Base-by-base conservation (phyloP, 176 grass and related monocot genomes). In the Triticum dicoccoides region DNA sequence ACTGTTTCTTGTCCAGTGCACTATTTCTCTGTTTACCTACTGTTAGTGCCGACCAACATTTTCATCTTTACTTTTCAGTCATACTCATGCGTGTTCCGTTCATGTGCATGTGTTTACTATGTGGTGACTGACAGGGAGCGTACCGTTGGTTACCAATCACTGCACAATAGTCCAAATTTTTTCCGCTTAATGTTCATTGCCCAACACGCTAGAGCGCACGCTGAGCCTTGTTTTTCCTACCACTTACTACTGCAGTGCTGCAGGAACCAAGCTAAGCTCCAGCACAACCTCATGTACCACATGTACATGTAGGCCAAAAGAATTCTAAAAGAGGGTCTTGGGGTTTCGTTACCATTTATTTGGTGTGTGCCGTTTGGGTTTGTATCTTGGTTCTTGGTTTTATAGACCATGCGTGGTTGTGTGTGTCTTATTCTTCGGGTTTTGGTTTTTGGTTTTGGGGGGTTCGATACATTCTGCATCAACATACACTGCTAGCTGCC, bases 231-330 rank as follows among this genome's bases (percentile, higher is more conserved):
- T 51, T 17, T 18, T 75, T 69, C 52, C 23, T 87, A 41, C 44
- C 67, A 42, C 66, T 72, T 85, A 61, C 66, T 69, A 69, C 41
- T 76, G 67, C 66, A 39, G 8, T 72, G 64, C 24, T 79, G 77
- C 85, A 98, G 95, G 78, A 95, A 98, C 90, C 95, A 98, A 86
- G 95, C 95, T 52, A 95, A 95, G 74, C 95, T 98, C 75, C 95
- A 98, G 84, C 91, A 95, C 65, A 98, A 98, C 83, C 95, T 98
- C 80, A 98, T 98, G 95, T 98, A 98, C 85, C 93, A 32, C 32
- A 32, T 32, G 32, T 32, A 32, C 32, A 32, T 32, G 32, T 32
- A 32, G 32, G 2, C 32, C 32, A 32, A 32, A 32, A 32, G 32
- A 32, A 32, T 32, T 32, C 32, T 32, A 32, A 32, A 32, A 32